phyloP scores from a whole-genome alignment of 768 basidiomycete species.

The Glaciozyma martinii region DNA sequence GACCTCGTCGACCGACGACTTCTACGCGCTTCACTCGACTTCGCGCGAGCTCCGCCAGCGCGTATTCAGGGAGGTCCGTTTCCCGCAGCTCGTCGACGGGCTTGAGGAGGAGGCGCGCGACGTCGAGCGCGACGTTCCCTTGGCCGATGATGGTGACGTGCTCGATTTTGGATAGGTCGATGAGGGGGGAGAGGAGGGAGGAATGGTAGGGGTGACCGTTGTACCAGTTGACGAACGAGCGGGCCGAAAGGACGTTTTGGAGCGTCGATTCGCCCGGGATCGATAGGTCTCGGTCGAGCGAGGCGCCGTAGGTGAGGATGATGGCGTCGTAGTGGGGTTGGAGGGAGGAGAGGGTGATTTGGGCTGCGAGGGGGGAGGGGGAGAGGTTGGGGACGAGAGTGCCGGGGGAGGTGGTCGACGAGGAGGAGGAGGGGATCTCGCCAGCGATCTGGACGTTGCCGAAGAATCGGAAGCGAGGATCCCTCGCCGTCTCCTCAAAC shows the following conservation, averaged over 20 bases:
- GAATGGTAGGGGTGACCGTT: conserved; percentile 68
- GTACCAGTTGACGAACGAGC: conserved; percentile 91
- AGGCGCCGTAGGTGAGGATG: conserved; percentile 76
- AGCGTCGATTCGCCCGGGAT: conserved; percentile 44
- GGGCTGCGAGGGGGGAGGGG: conserved; percentile 38
- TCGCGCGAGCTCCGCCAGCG: conserved; percentile 56
- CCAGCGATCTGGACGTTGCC: conserved; percentile 59
- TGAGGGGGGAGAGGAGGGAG: conserved; percentile 45
- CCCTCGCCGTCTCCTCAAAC: conserved; percentile 72
- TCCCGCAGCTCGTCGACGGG: conserved; percentile 52
- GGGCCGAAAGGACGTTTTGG: conserved; percentile 58
- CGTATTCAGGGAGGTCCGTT: conserved; percentile 70
- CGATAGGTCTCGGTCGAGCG: conserved; percentile 51
- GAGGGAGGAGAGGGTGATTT: conserved; percentile 55
- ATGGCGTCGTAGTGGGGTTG: conserved; percentile 71
- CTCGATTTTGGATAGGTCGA: conserved; percentile 49
- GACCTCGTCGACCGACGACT: conserved; percentile 77
- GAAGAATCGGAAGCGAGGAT: conserved; percentile 76
- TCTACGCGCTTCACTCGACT: conserved; percentile 66
- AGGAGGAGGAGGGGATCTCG: not conserved
- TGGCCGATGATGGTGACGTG: conserved; percentile 84
- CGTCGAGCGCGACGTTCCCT: conserved; percentile 88
- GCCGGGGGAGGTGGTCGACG: conserved; percentile 41
- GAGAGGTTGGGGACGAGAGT: conserved; percentile 48
- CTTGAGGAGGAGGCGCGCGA: conserved; percentile 80